A percentile compares a stretch with the other conserved stretches of the same genome.
Conservation (phyloP, 495 filamentous ascomycete genomes). For the Poronia punctata region DNA sequence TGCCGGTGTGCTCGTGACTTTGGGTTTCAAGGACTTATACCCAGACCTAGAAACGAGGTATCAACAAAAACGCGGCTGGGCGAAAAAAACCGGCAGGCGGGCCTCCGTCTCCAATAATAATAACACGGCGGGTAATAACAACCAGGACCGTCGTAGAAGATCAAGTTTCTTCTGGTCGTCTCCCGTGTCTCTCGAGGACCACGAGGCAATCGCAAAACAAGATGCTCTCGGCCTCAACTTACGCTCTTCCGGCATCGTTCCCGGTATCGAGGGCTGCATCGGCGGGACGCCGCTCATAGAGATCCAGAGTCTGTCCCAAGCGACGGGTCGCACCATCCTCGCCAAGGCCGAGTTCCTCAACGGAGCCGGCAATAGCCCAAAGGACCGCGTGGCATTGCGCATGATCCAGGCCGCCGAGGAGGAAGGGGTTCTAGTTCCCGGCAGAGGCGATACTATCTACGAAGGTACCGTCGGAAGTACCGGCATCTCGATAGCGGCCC, state of each 20-base stretch:
- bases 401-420: slow-evolving; percentile 83
- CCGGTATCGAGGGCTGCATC: slow-evolving; percentile 88
- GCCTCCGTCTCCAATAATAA: not conserved
- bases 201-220: slow-evolving; percentile 19
- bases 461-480: slow-evolving; percentile 95
- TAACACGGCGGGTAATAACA: not conserved
- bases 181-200: slow-evolving; percentile 49
- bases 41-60: slow-evolving; percentile 59
- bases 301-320: slow-evolving; percentile 81
- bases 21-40: slow-evolving; percentile 69
- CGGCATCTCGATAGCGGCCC: slow-evolving; percentile 84
- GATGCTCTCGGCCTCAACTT: slow-evolving; percentile 2
- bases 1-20: slow-evolving; percentile 62
- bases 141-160: slow-evolving; percentile 13
- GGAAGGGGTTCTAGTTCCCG: slow-evolving; percentile 65
- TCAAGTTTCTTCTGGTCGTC: slow-evolving; percentile 31
- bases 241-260: slow-evolving; percentile 28
- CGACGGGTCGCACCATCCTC: slow-evolving; percentile 87
- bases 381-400: slow-evolving; percentile 86
- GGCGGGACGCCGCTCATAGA: slow-evolving; percentile 87
- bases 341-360: slow-evolving; percentile 97
- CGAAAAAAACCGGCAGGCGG: slow-evolving; percentile 6
- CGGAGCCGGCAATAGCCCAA: slow-evolving; percentile 90
- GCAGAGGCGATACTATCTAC: slow-evolving; percentile 87
- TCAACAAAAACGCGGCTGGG: slow-evolving; percentile 30